Base-by-base conservation (phyloP, 345 rosid species). In the Balakata baccata region DNA sequence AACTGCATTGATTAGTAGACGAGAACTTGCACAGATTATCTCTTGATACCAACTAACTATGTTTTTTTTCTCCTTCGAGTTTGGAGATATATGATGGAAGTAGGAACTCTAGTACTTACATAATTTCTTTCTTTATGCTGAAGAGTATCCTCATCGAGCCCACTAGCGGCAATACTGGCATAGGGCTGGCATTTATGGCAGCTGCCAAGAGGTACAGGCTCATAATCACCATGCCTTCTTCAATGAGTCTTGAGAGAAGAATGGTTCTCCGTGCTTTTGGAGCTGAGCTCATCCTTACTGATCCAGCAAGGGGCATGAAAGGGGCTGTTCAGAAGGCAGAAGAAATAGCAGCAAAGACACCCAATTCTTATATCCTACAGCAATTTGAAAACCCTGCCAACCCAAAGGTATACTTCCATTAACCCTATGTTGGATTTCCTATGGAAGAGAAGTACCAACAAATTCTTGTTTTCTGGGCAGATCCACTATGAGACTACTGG, bases 171-270 rank as follows among this genome's bases (percentile, higher is more conserved):
- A 90, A 90, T 68, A 88, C 92, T 57, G 87, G 90, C 70, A 88
- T 88, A 25, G 91, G 92, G 59, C 77, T 90, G 84, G 96, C 96
- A 65, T 90, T 90, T 76, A 81, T 87, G 78, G 92, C 92, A 29
- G 92, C 96, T 54, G 91, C 89, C 16, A 90, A 86, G 81, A 88
- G 96, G 59, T 90, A 90, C 82, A 88, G 62, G 69, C 87, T 88
- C 52, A 88, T 90, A 57, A 84, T 90, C 59, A 86, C 89, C 29
- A 90, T 90, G 96, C 96, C 96, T 66, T 82, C 96, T 73, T 83
- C 92, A 20, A 87, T 90, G 96, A 90, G 96, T 77, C 80, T 88
- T n/a, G 96, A 90, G 75, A 88, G 96, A 86, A 87, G 92, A 84
- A 90, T 87, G 79, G 84, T 90, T 71, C 96, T 90, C 67, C 87